These are phyloP conservation scores for Phytophthora europaea DNA, from an alignment of 352 stramenopile genomes.

Conservation along the genomic window DNA sequence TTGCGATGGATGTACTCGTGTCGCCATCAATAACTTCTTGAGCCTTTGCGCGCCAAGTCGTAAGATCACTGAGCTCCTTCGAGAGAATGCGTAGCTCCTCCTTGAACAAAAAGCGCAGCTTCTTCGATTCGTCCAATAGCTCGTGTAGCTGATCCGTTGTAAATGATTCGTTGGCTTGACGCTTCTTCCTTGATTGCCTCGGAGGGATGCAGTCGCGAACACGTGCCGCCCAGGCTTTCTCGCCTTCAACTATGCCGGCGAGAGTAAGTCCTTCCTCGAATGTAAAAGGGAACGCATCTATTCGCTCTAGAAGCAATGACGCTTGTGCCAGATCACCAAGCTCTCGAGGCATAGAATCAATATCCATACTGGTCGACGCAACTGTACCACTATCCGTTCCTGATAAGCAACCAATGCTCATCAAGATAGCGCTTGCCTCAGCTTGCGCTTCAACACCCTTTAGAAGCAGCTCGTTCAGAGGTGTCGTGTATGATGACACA, in stretches of 20 bases:
- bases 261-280: conserved; percentile 79
- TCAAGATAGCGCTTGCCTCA: conserved; percentile 64
- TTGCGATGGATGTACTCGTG: conserved; percentile 44
- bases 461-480: conserved; percentile 65
- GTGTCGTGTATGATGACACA: conserved; percentile 70
- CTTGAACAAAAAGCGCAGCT: conserved; percentile 76
- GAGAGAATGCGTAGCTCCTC: conserved; percentile 80
- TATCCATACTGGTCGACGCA: conserved; percentile 22
- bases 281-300: conserved; percentile 75
- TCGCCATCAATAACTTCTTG: conserved; percentile 56
- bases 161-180: conserved; percentile 69
- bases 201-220: conserved; percentile 81
- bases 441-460: conserved; percentile 56
- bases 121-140: conserved; percentile 67
- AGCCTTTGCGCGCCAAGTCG: conserved; percentile 70
- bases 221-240: conserved; percentile 74
- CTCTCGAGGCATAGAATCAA: conserved; percentile 40
- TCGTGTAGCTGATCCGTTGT: conserved; percentile 64
- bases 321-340: conserved; percentile 61
- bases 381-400: conserved; percentile 8
- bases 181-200: conserved; percentile 85
- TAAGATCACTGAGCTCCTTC: conserved; percentile 81
- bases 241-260: conserved; percentile 59
- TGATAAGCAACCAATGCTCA: conserved; percentile 60
- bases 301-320: conserved; percentile 64